These are phyloP conservation scores for Kodamaea fungicola DNA, from an alignment of 1,139 yeast species.

Conservation along the genomic window DNA sequence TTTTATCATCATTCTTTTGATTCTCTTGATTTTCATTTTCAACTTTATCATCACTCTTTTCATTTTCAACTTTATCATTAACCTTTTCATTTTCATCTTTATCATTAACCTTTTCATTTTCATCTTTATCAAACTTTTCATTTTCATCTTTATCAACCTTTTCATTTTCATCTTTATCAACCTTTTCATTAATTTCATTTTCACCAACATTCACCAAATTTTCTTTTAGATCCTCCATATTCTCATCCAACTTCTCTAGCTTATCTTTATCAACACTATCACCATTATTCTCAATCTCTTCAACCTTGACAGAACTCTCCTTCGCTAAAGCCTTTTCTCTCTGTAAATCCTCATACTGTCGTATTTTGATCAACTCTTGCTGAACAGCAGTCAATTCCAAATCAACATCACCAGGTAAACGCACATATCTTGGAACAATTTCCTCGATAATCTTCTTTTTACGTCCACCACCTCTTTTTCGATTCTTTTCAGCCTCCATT, in stretches of 20 bases:
- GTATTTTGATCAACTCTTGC: conserved; percentile 20
- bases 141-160: too few species aligned
- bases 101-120: conserved; percentile 2
- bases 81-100: neutral
- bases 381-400: conserved; percentile 32
- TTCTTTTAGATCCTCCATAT: neutral
- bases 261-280: conserved; percentile 1
- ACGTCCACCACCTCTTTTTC: conserved; percentile 34
- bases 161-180: too few species aligned
- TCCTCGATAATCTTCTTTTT: conserved; percentile 19
- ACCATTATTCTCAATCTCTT: conserved; percentile 1
- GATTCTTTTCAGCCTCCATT: conserved; percentile 5
- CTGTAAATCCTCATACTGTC: conserved; percentile 7
- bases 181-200: neutral
- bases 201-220: neutral
- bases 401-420: conserved; percentile 39
- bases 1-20: conserved; percentile 2
- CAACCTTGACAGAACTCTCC: neutral
- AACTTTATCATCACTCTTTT: neutral
- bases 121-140: conserved; percentile 1
- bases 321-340: conserved; percentile 4
- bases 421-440: conserved; percentile 9
- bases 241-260: conserved; percentile 1
- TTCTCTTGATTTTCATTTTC: neutral
- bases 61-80: neutral